phyloP scores from a whole-genome alignment of 768 basidiomycete species.

The Serendipita sp. region DNA sequence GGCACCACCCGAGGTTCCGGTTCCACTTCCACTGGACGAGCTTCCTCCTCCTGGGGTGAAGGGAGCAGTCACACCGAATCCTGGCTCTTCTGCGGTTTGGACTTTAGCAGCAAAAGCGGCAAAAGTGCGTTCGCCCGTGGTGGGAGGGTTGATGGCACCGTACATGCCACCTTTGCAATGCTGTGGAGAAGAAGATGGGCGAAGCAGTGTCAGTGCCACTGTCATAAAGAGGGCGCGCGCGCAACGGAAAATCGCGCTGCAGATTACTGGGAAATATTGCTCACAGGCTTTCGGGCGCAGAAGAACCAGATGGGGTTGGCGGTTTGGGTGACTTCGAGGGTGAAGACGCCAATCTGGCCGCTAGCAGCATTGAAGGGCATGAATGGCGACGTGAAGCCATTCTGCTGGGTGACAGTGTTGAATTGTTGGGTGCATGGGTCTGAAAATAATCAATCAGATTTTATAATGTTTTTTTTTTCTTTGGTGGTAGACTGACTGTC shows the following conservation, averaged over 20 bases:
- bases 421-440: slow-evolving; percentile 6
- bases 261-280: too few relatives aligned
- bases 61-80: slow-evolving; percentile 1
- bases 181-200: too few relatives aligned
- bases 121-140: neutral
- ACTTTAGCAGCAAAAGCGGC: neutral
- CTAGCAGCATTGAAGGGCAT: neutral
- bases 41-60: neutral
- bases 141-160: slow-evolving; percentile 5
- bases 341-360: slow-evolving; percentile 6
- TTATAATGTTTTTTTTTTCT: neutral
- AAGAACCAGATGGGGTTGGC: slow-evolving; percentile 8
- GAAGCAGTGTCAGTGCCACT: too few relatives aligned
- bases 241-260: too few relatives aligned
- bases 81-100: neutral
- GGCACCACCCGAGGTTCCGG: neutral
- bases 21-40: neutral
- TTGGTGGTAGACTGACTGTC: neutral
- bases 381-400: slow-evolving; percentile 6
- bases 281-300: neutral
- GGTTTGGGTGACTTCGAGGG: slow-evolving; percentile 6
- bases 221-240: too few relatives aligned
- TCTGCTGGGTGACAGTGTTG: slow-evolving; percentile 6
- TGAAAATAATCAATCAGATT: neutral
- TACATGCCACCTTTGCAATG: slow-evolving; percentile 6